Conservation (phyloP, 352 stramenopile species). For the Pythium aristosporum region DNA sequence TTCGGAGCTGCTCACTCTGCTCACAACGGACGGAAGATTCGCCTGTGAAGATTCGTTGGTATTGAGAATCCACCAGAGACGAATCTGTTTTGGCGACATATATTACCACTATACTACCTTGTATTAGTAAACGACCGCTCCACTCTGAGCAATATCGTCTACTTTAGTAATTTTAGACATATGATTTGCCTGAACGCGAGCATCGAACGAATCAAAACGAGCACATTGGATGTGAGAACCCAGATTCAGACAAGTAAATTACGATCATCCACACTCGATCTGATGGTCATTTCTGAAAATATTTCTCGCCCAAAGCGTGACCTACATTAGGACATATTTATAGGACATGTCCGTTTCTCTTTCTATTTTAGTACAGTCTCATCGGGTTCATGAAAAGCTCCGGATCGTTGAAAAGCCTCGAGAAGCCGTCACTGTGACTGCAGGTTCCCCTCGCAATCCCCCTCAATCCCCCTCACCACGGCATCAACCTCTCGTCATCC, state of each 20-base stretch:
- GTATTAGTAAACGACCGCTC: background rate
- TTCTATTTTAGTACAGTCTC: slow-evolving; percentile 6
- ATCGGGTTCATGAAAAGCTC: background rate
- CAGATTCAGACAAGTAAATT: slow-evolving; percentile 10
- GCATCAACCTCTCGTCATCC: background rate
- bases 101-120: background rate
- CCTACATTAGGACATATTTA: background rate
- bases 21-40: slow-evolving; percentile 6
- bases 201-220: slow-evolving; percentile 6
- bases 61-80: background rate
- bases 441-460: background rate
- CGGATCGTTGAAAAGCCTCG: background rate
- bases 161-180: slow-evolving; percentile 3
- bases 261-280: background rate
- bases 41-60: slow-evolving; percentile 1
- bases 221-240: background rate
- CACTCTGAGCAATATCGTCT: background rate
- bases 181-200: background rate
- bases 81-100: slow-evolving; percentile 7
- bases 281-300: slow-evolving; percentile 3
- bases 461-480: background rate
- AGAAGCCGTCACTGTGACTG: slow-evolving; percentile 1
- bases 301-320: background rate
- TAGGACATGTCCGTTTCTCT: background rate
- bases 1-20: background rate